These are phyloP conservation scores for Simmondsia chinensis DNA, from an alignment of 148 eudicot genomes.

Conservation along the genomic window DNA sequence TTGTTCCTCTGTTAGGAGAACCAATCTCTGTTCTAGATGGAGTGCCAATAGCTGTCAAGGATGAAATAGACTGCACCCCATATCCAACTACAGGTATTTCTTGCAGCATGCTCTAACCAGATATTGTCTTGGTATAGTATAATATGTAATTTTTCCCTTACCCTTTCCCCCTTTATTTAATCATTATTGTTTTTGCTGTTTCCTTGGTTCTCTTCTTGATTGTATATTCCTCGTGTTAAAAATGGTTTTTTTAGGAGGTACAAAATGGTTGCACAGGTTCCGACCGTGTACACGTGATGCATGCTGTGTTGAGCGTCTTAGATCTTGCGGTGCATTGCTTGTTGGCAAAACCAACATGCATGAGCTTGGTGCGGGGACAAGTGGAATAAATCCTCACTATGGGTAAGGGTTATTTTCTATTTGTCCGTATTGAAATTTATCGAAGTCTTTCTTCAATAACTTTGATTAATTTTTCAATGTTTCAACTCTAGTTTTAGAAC, in stretches of 20 bases:
- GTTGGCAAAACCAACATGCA: slow-evolving; percentile 99
- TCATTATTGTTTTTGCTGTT: no score
- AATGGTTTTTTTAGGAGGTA: slow-evolving; percentile 55
- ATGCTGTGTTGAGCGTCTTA: slow-evolving; percentile 57
- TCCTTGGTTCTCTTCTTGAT: no score
- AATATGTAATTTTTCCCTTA: no score
- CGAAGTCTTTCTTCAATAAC: no score
- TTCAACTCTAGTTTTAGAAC: neutral
- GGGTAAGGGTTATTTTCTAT: slow-evolving; percentile 56
- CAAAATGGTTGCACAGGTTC: slow-evolving; percentile 82
- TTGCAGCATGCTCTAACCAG: no score
- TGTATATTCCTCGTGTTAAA: neutral
- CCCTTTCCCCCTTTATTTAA: no score
- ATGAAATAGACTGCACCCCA: slow-evolving; percentile 91
- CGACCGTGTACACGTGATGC: slow-evolving; percentile 77
- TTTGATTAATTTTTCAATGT: no score
- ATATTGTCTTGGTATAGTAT: no score
- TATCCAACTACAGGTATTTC: slow-evolving; percentile 88
- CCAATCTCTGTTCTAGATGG: slow-evolving; percentile 83
- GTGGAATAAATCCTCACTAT: slow-evolving; percentile 98
- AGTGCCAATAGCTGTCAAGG: slow-evolving; percentile 85
- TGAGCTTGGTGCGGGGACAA: slow-evolving; percentile 95
- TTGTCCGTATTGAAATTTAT: no score
- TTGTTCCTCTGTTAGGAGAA: slow-evolving; percentile 43
- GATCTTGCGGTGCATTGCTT: slow-evolving; percentile 78